Percentiles rank a stretch among this genome's conserved stretches.
Evolutionary conservation across 306 rosid genomes (phyloP).

Genomic region (Vigna reflexopilosa): DNA sequence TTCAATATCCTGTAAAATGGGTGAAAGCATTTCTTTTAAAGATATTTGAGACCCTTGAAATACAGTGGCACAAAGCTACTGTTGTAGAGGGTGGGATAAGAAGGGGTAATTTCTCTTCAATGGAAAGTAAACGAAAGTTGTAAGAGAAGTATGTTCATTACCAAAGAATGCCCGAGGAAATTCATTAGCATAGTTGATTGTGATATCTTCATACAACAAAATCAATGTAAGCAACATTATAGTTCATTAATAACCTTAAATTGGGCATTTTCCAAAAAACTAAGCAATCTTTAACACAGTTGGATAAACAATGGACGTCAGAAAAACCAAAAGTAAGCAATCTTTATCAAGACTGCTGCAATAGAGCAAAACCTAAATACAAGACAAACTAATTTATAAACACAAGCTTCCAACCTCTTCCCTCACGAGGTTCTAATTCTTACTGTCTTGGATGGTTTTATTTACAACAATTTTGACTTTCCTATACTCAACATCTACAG

Average conservation of each 20-base stretch:
- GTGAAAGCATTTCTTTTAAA: too few species aligned
- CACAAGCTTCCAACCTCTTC: slow-evolving; percentile 40
- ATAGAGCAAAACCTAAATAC: slow-evolving; percentile 54
- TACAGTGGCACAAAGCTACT: neutral
- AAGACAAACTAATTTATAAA: slow-evolving; percentile 62
- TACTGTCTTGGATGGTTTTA: slow-evolving; percentile 69
- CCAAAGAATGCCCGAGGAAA: neutral
- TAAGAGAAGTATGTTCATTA: neutral
- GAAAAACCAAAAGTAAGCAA: neutral
- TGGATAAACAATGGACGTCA: slow-evolving; percentile 8
- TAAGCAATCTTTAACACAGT: slow-evolving; percentile 1
- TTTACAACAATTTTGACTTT: slow-evolving; percentile 74
- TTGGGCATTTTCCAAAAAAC: neutral
- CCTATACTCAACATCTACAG: slow-evolving; percentile 70
- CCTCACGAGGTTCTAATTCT: slow-evolving; percentile 56
- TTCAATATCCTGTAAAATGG: too few species aligned
- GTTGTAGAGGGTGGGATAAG: neutral
- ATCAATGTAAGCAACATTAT: neutral
- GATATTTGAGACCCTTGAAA: neutral
- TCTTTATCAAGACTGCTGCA: slow-evolving; percentile 45
- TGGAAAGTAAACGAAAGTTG: neutral
- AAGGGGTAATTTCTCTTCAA: neutral
- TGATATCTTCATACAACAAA: neutral
- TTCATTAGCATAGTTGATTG: neutral
- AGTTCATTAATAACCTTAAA: slow-evolving; percentile 18